Conservation (phyloP, 441 rosid genomes). For the Gossypium lobatum region DNA sequence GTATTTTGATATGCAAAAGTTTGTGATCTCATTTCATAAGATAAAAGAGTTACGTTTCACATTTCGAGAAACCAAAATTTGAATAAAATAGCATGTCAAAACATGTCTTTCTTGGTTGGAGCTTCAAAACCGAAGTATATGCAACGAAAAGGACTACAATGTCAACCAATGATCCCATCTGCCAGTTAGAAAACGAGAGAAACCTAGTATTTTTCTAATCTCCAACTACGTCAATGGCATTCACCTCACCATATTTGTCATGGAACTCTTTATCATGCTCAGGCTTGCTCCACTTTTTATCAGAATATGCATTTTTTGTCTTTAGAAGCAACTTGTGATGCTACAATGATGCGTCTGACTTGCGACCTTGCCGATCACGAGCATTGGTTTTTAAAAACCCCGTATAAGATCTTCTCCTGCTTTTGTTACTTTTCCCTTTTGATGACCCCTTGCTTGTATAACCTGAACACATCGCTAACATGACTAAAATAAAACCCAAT, state of each 20-base stretch:
- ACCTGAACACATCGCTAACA: slow-evolving; percentile 50
- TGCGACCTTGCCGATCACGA: slow-evolving; percentile 30
- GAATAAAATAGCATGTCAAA: neutral
- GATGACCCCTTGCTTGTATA: slow-evolving; percentile 43
- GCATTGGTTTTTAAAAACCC: slow-evolving; percentile 41
- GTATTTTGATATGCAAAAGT: neutral
- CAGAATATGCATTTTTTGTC: neutral
- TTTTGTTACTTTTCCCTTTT: slow-evolving; percentile 58
- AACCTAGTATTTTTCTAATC: neutral
- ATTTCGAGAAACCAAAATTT: neutral
- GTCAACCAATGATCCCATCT: neutral
- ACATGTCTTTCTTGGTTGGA: neutral
- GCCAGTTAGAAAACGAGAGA: neutral
- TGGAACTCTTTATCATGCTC: neutral
- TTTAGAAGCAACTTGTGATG: slow-evolving; percentile 7
- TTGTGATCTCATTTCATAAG: neutral
- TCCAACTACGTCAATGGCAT: neutral
- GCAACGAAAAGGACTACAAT: neutral
- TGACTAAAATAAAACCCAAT: slow-evolving; percentile 59
- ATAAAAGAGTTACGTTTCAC: neutral
- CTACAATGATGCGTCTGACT: slow-evolving; percentile 29
- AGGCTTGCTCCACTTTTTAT: neutral
- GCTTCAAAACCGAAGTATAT: slow-evolving; percentile 8
- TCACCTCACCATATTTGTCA: slow-evolving; percentile 1
- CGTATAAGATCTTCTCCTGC: slow-evolving; percentile 53